Conservation (phyloP, 805 yeast genomes). For the Yamadazyma laniorum region DNA sequence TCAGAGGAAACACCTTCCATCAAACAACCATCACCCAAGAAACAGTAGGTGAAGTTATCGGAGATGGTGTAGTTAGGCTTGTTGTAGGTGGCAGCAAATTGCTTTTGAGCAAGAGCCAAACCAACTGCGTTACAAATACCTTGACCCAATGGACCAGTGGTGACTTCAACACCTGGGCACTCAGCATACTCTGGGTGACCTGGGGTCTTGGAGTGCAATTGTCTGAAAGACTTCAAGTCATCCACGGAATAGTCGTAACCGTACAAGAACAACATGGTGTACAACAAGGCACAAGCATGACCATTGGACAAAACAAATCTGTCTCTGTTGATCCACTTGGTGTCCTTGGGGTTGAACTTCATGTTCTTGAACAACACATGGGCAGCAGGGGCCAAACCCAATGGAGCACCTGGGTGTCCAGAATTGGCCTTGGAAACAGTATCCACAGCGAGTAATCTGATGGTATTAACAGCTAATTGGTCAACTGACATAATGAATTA, state of each 20-base stretch:
- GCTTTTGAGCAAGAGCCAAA: conserved; percentile 88
- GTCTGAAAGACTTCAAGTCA: conserved; percentile 88
- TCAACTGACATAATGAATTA: conserved; percentile 45
- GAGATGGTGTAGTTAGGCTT: conserved; percentile 75
- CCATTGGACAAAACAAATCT: conserved; percentile 95
- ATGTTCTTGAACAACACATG: conserved; percentile 79
- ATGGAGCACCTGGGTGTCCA: conserved; percentile 99
- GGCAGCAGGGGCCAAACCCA: conserved; percentile 95
- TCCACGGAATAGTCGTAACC: conserved; percentile 80
- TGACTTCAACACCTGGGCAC: conserved; percentile 90
- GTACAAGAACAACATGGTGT: conserved; percentile 77
- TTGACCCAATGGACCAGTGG: conserved; percentile 98
- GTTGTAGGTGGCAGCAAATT: conserved; percentile 89
- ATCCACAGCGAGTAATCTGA: conserved; percentile 86
- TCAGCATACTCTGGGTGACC: conserved; percentile 92
- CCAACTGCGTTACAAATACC: conserved; percentile 97
- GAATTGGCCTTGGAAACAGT: conserved; percentile 85
- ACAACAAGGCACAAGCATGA: conserved; percentile 89
- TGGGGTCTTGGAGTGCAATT: conserved; percentile 84
- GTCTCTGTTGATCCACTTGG: conserved; percentile 91
- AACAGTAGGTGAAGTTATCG: conserved; percentile 71
- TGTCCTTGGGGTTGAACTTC: conserved; percentile 86
- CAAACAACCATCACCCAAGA: conserved; percentile 96
- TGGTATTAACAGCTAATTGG: conserved; percentile 75
- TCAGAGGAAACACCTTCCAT: conserved; percentile 97